These are phyloP conservation scores for Amoeboaphelidium occidentale DNA, from an alignment of 371 early-diverging fungal genomes.

Conservation along the genomic window DNA sequence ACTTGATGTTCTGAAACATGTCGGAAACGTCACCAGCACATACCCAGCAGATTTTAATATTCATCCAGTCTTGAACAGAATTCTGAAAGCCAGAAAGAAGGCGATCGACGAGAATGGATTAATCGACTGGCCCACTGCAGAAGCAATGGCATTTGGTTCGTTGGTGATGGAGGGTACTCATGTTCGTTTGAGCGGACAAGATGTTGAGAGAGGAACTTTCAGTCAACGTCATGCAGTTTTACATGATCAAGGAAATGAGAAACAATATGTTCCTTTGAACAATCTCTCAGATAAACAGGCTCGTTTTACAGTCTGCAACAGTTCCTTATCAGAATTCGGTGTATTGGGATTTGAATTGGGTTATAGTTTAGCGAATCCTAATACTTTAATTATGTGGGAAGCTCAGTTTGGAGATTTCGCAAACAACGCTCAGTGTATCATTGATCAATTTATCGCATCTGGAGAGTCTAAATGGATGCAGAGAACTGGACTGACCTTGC, in stretches of 20 bases:
- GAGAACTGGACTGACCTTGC: slow-evolving; percentile 66
- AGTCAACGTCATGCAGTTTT: slow-evolving; percentile 88
- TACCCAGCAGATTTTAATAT: slow-evolving; percentile 61
- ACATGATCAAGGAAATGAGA: slow-evolving; percentile 62
- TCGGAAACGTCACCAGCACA: slow-evolving; percentile 52
- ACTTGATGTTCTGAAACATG: slow-evolving; percentile 36
- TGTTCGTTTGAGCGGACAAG: slow-evolving; percentile 78
- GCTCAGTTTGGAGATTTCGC: slow-evolving; percentile 92
- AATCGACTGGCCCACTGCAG: slow-evolving; percentile 93
- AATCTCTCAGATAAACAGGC: slow-evolving; percentile 44
- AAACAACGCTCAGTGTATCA: slow-evolving; percentile 86
- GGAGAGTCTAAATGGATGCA: slow-evolving; percentile 92
- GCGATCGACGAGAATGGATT: slow-evolving; percentile 38
- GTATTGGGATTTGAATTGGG: slow-evolving; percentile 88
- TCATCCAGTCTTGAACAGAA: slow-evolving; percentile 61
- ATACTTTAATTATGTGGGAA: slow-evolving; percentile 84
- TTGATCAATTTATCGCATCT: slow-evolving; percentile 82
- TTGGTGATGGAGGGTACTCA: slow-evolving; percentile 69
- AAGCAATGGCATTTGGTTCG: slow-evolving; percentile 75
- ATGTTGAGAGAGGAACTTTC: slow-evolving; percentile 95
- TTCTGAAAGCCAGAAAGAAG: slow-evolving; percentile 59
- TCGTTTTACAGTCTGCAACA: slow-evolving; percentile 68
- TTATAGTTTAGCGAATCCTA: slow-evolving; percentile 75
- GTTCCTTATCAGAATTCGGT: slow-evolving; percentile 85
- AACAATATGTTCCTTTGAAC: slow-evolving; percentile 46